Evolutionary conservation across 148 eudicot species (phyloP), one percentile per base, ranked within the genome.

Genomic region (Vaccinium vitisidaea): DNA sequence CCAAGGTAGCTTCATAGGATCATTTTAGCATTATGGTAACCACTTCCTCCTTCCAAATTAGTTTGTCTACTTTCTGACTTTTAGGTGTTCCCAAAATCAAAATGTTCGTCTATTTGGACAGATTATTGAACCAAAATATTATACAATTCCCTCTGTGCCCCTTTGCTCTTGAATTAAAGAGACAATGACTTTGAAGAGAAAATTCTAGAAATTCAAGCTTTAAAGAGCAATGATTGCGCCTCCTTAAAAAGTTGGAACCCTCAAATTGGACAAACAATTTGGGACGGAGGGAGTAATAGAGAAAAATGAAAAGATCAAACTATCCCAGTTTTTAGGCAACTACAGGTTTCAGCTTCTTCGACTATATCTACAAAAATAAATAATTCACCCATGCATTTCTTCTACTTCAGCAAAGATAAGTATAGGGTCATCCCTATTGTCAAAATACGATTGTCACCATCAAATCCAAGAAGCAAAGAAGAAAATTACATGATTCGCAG

Each of bases 261-360:
- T 67, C 32, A 25, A 67, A 27, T 11, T 2, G 2, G 13, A 53
- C 55, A 53, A 53, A 53, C 55, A 9, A 53, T 8, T 8, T 23
- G 36, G 73, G 32, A 63, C 4, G 1, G 13, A 67, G 2, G 36
- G 36, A 67, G 18, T 67, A 27, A 67, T 11, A 67, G 73, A 74
- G 19, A 18, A 39, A 23, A 23, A 43, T 74, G 52, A n/a, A 74
- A 3, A 74, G 10, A 74, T 74, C 77, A 74, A 19, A 23, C 77
- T 18, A 18, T 74, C 77, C 50, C 18, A 36, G 77, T 46, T 18
- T 39, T 74, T 6, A 73, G 52, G 77, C 76, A 73, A 39, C 76
- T 32, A 73, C 76, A 73, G 49, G 48, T 74, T 73, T 74, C 18
- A 74, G 77, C 77, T 74, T 74, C 52, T 36, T 74, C 52, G 2